Conservation (phyloP, 2,329 filamentous ascomycete genomes). For the Colletotrichum lupini region DNA sequence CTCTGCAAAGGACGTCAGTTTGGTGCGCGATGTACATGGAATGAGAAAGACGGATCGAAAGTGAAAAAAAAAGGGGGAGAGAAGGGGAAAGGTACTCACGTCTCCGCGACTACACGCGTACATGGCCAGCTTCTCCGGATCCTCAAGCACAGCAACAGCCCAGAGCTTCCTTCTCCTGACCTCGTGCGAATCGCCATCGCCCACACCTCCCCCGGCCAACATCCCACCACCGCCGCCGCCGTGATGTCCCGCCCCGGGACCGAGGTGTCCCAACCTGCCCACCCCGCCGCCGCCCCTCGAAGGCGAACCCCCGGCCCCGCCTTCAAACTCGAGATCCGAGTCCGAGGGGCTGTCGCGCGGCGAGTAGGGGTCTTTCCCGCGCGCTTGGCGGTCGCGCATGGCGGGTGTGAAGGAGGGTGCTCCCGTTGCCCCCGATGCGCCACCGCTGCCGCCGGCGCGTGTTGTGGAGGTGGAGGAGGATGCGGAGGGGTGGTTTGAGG, state of each 20-base stretch:
- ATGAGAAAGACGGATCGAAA: neutral
- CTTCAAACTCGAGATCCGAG: constrained; percentile 40
- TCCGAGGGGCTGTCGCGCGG: constrained; percentile 46
- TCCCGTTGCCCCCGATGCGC: constrained; percentile 35
- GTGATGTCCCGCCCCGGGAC: neutral
- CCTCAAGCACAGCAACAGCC: constrained; percentile 65
- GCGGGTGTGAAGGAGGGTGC: constrained; percentile 53
- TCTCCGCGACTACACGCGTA: constrained; percentile 65
- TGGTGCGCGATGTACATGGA: neutral
- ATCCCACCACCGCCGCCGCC: neutral
- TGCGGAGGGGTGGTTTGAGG: constrained; percentile 15
- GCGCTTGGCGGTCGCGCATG: constrained; percentile 69
- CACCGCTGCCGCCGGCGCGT: constrained; percentile 38
- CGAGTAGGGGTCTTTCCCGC: constrained; percentile 66
- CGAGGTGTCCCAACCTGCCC: constrained; percentile 15
- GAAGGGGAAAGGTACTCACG: constrained; percentile 51
- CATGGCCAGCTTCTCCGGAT: constrained; percentile 69
- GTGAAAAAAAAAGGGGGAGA: neutral
- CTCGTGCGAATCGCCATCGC: constrained; percentile 52
- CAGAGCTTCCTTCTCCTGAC: constrained; percentile 57
- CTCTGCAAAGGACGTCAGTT: constrained; percentile 53
- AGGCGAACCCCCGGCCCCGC: constrained; percentile 19
- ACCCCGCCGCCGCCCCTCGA: constrained; percentile 12
- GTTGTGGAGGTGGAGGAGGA: constrained; percentile 18
- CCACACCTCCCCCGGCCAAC: neutral